Evolutionary conservation across 495 filamentous ascomycete species (phyloP), one percentile per base, ranked within the genome.

Genomic region (Trichocladium uniseriatum): DNA sequence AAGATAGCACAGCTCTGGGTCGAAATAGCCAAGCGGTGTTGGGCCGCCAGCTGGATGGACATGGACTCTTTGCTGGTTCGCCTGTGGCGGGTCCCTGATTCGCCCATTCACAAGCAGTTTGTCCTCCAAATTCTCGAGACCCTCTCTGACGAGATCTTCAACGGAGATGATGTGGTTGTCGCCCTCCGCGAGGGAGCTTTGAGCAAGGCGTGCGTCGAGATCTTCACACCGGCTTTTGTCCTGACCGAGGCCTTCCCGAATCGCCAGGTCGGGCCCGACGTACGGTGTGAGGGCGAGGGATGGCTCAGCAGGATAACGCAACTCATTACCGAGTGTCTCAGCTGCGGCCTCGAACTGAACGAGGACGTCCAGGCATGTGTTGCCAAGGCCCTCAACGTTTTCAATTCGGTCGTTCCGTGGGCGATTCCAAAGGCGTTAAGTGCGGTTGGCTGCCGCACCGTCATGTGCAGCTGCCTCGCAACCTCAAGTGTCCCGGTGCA

Each of bases 1-100:
- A 97, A 97, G 67, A 83, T 92, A 28, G 87, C 89, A n/a, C 84
- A 91, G 67, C 68, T 97, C 49, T 97, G 92, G 94, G 85, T 88
- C 6, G 92, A 96, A 63, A 69, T 95, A 43, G 89, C 89, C 21
- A 97, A 99, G 70, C 77, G 90, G 59, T 86, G 79, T 58, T 99
- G 94, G 94, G 88, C 74, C 9, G 71, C 78, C 27, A 86, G 91
- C 39, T 99, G 92, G 92, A 77, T 84, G 68, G 81, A 94, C 63
- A 96, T 99, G 92, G 92, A 99, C 61, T 73, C 79, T 37, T 69
- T 83, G 54, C 75, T 99, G 36, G 79, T 89, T 36, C 78, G 78
- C 49, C 75, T 96, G 20, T 98, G 94, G 94, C 67, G 74, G 46
- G 60, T 76, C 0, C 68, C 70, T 27, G 77, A 78, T 18, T 77